Evolutionary conservation across 352 stramenopile species (phyloP).

Genomic region (Pythium diclinum): DNA sequence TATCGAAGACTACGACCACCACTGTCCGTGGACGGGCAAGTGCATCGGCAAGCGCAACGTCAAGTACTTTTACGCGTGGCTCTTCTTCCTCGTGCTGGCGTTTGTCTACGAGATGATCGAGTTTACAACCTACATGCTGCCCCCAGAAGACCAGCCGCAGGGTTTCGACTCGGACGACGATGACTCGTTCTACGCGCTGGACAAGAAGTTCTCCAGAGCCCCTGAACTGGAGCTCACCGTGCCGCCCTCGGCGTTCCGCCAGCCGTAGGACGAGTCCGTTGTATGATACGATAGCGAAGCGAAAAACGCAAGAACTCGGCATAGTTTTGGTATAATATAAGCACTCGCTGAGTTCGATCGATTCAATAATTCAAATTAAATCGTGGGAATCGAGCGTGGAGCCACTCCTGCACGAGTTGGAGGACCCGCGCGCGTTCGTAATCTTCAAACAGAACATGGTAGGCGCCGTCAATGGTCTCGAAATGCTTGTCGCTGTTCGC

Average conservation of each 20-base stretch:
- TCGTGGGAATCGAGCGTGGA: conserved; percentile 36
- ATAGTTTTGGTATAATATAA: conserved; percentile 3
- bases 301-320: not conserved
- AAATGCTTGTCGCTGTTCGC: conserved; percentile 55
- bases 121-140: conserved; percentile 83
- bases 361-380: not conserved
- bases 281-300: not conserved
- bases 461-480: conserved; percentile 48
- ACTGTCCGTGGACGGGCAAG: conserved; percentile 92
- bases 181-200: conserved; percentile 15
- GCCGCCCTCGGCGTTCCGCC: not conserved
- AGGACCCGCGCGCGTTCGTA: conserved; percentile 54
- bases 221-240: not conserved
- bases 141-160: conserved; percentile 40
- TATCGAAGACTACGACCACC: conserved; percentile 88
- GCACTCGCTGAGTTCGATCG: not conserved
- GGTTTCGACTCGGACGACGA: conserved; percentile 21
- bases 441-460: conserved; percentile 63
- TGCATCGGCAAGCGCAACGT: conserved; percentile 85
- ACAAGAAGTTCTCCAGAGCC: not conserved
- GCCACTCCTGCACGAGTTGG: conserved; percentile 39
- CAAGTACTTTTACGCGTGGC: conserved; percentile 81
- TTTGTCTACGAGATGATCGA: conserved; percentile 89
- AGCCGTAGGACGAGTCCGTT: conserved; percentile 3
- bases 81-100: conserved; percentile 80